Base-by-base conservation (phyloP, 768 basidiomycete genomes). In the Cytidiella melzeri region DNA sequence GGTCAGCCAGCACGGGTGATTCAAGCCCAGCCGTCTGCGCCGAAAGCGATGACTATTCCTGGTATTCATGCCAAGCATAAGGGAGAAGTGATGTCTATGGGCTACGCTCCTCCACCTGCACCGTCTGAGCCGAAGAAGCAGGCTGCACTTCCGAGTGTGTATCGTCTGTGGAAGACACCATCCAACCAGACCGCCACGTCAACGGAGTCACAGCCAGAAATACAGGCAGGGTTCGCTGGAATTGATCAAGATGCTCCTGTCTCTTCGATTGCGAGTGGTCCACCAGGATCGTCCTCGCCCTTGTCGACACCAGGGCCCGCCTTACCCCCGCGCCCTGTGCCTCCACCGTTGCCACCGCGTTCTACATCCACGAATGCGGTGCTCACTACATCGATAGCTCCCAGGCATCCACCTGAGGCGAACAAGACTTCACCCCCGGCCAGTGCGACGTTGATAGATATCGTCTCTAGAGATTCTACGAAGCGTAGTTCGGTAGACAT, bases 41-140 rank as follows among this genome's bases (percentile, higher is more conserved):
- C 80, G 25, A 84, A 80, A 57, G 84, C 76, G 37, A 92, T 92
- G 90, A 82, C 79, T 12, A 92, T 92, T 54, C 90, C 90, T 7
- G 87, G 87, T 1, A 92, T 92, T 52, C 89, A 91, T 58, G 87
- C 80, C 3, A 87, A 82, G 57, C 84, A 91, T 59, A 80, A 79
- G n/a, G 86, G 85, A 7, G 87, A 92, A 53, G 79, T 91, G 38
- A 87, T 88, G 82, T 84, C 88, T 3, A 75, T 92, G 74, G 90
- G 90, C 10, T 83, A 87, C 57, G 77, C 79, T 48, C 80, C 84
- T 10, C 71, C 74, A 2, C 53, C 61, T 21, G 72, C 76, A 4
- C 53, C 69, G 9, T 72, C 75, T 19, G 65, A 63, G 44, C 64
- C 66, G 51, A 57, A 59, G 12, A 62, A 54, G 43, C 78, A 77